These are phyloP conservation scores for Aspergillus cristatus DNA, from an alignment of 495 filamentous ascomycete genomes.

Conservation along the genomic window DNA sequence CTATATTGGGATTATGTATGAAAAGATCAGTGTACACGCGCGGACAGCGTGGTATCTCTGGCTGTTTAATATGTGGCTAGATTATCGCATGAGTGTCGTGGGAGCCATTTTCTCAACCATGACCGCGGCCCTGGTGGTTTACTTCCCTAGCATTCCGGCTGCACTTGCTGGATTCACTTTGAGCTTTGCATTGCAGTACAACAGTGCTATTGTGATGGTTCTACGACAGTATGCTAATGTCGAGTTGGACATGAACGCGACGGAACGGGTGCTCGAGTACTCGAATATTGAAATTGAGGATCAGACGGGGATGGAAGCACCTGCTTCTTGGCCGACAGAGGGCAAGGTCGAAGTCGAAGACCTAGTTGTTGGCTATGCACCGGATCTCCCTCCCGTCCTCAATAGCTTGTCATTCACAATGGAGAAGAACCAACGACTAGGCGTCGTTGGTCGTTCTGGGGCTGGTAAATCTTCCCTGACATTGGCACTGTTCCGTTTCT, in stretches of 20 bases:
- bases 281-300: slow-evolving; percentile 60
- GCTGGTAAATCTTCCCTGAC: slow-evolving; percentile 82
- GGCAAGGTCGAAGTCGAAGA: slow-evolving; percentile 65
- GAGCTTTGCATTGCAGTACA: slow-evolving; percentile 48
- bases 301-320: slow-evolving; percentile 46
- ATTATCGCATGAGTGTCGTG: slow-evolving; percentile 58
- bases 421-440: slow-evolving; percentile 64
- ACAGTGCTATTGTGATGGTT: slow-evolving; percentile 34
- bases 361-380: slow-evolving; percentile 66
- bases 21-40: slow-evolving; percentile 50
- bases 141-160: slow-evolving; percentile 55
- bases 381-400: slow-evolving; percentile 64
- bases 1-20: slow-evolving; percentile 57
- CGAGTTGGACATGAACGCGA: slow-evolving; percentile 78
- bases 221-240: slow-evolving; percentile 44
- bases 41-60: slow-evolving; percentile 54
- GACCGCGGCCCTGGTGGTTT: slow-evolving; percentile 56
- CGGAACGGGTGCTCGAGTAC: slow-evolving; percentile 77
- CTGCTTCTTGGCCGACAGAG: slow-evolving; percentile 72
- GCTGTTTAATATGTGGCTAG: slow-evolving; percentile 67
- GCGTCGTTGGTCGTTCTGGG: slow-evolving; percentile 78
- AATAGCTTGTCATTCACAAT: slow-evolving; percentile 66
- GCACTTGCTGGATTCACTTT: slow-evolving; percentile 75
- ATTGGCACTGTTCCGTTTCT: slow-evolving; percentile 73
- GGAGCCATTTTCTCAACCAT: slow-evolving; percentile 61